Evolutionary conservation across 441 rosid genomes (phyloP).

Genomic region (Biscutella laevigata): DNA sequence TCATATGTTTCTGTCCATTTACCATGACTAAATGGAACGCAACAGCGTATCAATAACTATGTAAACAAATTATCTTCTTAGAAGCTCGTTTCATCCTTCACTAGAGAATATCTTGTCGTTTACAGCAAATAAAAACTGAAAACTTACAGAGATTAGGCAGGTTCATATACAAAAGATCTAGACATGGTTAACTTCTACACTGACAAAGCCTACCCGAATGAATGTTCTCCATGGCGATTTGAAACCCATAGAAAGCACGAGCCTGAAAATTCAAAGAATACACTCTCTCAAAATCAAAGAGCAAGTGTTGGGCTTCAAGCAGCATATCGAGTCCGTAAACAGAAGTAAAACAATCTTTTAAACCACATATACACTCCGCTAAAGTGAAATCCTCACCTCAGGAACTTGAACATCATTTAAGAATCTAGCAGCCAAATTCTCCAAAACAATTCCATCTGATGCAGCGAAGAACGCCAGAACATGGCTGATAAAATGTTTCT

Average conservation of each 20-base stretch:
- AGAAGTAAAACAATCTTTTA: neutral
- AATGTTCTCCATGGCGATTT: conserved; percentile 89
- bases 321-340: neutral
- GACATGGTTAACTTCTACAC: conserved; percentile 3
- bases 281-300: conserved; percentile 5
- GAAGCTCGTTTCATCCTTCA: neutral
- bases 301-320: neutral
- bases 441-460: conserved; percentile 87
- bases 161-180: neutral
- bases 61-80: neutral
- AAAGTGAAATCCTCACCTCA: conserved; percentile 39
- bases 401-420: conserved; percentile 77
- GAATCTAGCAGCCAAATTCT: conserved; percentile 81
- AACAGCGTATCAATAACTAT: neutral
- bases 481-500: conserved; percentile 73
- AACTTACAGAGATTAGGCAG: neutral
- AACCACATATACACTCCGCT: neutral
- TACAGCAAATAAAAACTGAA: neutral
- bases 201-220: conserved; percentile 68
- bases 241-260: conserved; percentile 86
- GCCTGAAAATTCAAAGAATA: conserved; percentile 42
- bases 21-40: neutral
- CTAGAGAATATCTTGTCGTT: neutral
- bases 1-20: neutral
- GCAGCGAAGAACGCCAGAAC: conserved; percentile 82